Conservation (phyloP, 352 stramenopile species). For the Halophytophthora batemanensis region DNA sequence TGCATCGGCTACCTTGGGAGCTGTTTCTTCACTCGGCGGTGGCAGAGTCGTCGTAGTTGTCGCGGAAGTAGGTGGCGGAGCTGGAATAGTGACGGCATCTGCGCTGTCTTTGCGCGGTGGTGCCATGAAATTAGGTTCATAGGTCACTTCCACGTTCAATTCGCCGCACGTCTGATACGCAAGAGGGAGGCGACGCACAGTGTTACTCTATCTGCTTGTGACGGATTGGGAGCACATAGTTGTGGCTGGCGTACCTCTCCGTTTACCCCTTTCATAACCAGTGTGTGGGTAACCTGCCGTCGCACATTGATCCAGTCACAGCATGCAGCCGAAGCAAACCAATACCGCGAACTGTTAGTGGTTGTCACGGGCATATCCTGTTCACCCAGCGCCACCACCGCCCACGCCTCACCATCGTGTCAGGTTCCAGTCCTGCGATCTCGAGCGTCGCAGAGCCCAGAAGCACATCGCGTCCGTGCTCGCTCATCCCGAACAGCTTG, state of each 20-base stretch:
- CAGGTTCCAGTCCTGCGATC: constrained; percentile 30
- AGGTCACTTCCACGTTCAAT: constrained; percentile 35
- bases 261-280: too few species aligned
- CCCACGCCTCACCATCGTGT: constrained; percentile 31
- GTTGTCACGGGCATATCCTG: too few species aligned
- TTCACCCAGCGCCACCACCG: too few species aligned
- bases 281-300: too few species aligned
- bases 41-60: constrained; percentile 5
- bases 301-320: too few species aligned
- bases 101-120: constrained; percentile 8
- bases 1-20: not conserved
- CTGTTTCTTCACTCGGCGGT: not conserved
- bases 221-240: too few species aligned
- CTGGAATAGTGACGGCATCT: constrained; percentile 4
- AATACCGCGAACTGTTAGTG: constrained; percentile 2
- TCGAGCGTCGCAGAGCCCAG: constrained; percentile 37
- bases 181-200: not conserved
- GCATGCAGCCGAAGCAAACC: not conserved
- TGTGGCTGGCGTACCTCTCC: too few species aligned
- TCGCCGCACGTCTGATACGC: constrained; percentile 28
- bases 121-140: constrained; percentile 41
- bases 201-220: not conserved
- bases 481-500: constrained; percentile 50
- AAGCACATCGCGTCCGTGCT: constrained; percentile 33
- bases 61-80: constrained; percentile 4